These are phyloP conservation scores for Aureobasidium sp. DNA, from an alignment of 2,329 filamentous ascomycete species.

Conservation along the genomic window DNA sequence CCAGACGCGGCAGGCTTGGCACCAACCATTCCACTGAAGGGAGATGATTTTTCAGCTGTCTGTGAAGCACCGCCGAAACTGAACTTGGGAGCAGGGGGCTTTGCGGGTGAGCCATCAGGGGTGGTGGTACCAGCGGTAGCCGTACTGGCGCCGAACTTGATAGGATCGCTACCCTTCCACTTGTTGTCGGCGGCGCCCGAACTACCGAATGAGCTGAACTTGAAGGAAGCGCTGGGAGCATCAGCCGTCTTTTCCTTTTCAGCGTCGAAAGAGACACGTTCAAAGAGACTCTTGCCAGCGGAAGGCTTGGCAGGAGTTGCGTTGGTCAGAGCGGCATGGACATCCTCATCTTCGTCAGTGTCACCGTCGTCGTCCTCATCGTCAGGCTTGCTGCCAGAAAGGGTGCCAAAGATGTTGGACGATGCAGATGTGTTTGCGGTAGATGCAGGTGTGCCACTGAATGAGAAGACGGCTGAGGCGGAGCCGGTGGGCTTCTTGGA, in stretches of 20 bases:
- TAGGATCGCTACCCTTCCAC: conserved; percentile 39
- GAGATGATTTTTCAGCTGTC: neutral
- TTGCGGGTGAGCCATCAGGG: conserved; percentile 19
- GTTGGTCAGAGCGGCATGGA: conserved; percentile 4
- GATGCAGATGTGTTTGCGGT: neutral
- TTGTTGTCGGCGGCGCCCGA: conserved; percentile 32
- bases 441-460: conserved; percentile 14
- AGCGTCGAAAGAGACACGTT: conserved; percentile 13
- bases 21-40: neutral
- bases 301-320: conserved; percentile 9
- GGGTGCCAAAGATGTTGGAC: conserved; percentile 5
- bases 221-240: conserved; percentile 6
- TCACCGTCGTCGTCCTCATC: conserved; percentile 7
- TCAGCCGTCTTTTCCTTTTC: conserved; percentile 1
- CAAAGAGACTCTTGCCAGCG: conserved; percentile 17
- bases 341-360: conserved; percentile 14
- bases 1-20: conserved; percentile 16
- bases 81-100: conserved; percentile 16
- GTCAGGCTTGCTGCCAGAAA: neutral
- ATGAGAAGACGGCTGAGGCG: conserved; percentile 16
- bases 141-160: conserved; percentile 35
- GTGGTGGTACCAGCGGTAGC: conserved; percentile 19
- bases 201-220: conserved; percentile 13
- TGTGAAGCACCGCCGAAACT: conserved; percentile 9
- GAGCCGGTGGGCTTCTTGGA: conserved; percentile 20